A percentile compares a stretch with the other conserved stretches of the same genome.
Evolutionary conservation across 257 asterid species (phyloP).

Genomic region (Mitragyna speciosa): DNA sequence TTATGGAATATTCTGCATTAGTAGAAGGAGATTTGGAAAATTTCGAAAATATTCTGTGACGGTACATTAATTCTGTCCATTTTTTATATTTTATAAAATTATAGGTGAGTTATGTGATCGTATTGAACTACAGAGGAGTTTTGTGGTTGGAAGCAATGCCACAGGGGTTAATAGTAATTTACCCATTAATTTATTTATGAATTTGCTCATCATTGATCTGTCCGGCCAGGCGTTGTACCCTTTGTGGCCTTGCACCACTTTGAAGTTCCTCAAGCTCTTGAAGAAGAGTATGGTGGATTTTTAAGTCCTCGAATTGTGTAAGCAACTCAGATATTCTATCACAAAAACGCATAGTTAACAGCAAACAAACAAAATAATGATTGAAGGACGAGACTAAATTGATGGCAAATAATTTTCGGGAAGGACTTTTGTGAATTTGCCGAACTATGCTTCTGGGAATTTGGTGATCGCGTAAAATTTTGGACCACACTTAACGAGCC

Average conservation of each 20-base stretch:
- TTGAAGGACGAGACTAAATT: too few species aligned
- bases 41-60: too few species aligned
- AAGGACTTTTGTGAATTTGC: not conserved
- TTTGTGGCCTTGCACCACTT: not conserved
- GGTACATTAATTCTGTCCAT: too few species aligned
- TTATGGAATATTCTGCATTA: too few species aligned
- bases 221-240: not conserved
- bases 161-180: too few species aligned
- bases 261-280: not conserved
- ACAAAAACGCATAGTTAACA: too few species aligned
- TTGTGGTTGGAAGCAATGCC: too few species aligned
- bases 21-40: too few species aligned
- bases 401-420: not conserved
- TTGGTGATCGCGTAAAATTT: not conserved
- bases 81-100: too few species aligned
- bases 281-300: not conserved
- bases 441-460: not conserved
- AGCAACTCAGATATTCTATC: not conserved
- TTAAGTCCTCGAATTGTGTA: not conserved
- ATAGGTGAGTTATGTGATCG: too few species aligned
- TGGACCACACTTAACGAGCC: conserved; percentile 8
- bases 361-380: too few species aligned
- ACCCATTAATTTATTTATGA: not conserved
- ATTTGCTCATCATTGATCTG: not conserved
- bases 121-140: too few species aligned